Base-by-base conservation (phyloP, 495 filamentous ascomycete species). In the Penicillium longicatenatum region DNA sequence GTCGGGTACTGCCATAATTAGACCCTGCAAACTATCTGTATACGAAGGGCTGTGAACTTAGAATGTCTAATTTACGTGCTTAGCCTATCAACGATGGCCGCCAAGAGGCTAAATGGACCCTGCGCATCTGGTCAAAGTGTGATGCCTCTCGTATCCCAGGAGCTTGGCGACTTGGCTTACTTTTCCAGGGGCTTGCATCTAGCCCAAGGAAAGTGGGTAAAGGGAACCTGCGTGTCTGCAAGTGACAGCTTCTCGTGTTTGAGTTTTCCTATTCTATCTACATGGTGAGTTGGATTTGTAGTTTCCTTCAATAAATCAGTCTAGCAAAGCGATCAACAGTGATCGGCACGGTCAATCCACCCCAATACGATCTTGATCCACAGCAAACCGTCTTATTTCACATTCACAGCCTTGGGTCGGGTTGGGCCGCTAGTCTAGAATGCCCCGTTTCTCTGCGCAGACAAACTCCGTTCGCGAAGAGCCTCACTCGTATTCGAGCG, bases 301-400 rank as follows among this genome's bases (percentile, higher is more conserved):
- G 7, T 4, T 4, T 2, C 26, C 3, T 26, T 26, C 20, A n/a
- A n/a, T 11, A 7, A 6, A 49, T 17, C 17, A 31, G 17, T 39
- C 20, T 30, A 17, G 16, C 7, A 8, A 41, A 39, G 12, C 19
- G 35, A 52, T 52, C 31, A 39, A 35, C 19, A 39, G 6, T 43
- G 50, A 52, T 52, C 50, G 35, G 24, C 50, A 52, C 20, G 35
- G 50, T 52, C 50, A 26, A 41, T 39, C 37, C 35, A 41, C 50
- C 9, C 8, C 1, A 42, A 50, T 35, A 37, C 29, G 30, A 50
- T 30, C 29, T 30, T 30, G 29, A 30, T 30, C 29, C 29, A 30
- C 29, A 30, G 4, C 29, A 30, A 30, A 30, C 4, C 4, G 29
- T 8, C 29, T 30, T 30, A 30, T 30, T n/a, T n/a, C n/a, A n/a